Conservation (phyloP, 1,139 yeast genomes). For the Entelexis paramagnoliae region DNA sequence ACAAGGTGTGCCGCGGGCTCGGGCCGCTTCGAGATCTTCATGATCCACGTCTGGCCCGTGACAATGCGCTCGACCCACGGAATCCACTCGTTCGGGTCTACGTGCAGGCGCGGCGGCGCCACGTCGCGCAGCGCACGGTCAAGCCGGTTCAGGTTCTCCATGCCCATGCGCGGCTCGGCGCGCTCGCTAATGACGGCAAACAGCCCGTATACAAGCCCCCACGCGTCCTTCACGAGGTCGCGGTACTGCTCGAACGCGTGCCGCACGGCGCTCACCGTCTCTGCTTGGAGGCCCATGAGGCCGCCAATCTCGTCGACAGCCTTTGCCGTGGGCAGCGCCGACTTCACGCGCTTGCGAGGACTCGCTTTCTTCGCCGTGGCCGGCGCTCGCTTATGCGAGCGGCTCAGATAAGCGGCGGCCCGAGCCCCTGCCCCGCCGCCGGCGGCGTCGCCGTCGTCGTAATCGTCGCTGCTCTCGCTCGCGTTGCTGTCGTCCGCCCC, state of each 20-base stretch:
- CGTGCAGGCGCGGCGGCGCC: constrained; percentile 12
- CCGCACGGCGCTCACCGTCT: constrained; percentile 28
- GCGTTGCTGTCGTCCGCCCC: too few relatives aligned
- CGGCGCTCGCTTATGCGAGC: constrained; percentile 15
- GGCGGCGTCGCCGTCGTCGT: constrained; percentile 8
- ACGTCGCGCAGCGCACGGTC: constrained; percentile 9
- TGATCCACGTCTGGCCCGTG: constrained; percentile 33
- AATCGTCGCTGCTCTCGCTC: background rate
- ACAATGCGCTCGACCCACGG: constrained; percentile 30
- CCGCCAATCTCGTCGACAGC: constrained; percentile 25
- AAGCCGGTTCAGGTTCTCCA: constrained; percentile 14
- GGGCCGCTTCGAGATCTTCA: constrained; percentile 26
- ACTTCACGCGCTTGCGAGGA: constrained; percentile 5
- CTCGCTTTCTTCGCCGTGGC: background rate
- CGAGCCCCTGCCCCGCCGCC: background rate
- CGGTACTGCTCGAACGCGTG: constrained; percentile 29
- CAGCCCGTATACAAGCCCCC: constrained; percentile 33
- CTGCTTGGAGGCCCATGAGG: constrained; percentile 25
- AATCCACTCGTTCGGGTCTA: constrained; percentile 30
- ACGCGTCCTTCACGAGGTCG: constrained; percentile 31
- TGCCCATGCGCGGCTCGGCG: constrained; percentile 28
- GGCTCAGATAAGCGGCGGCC: background rate
- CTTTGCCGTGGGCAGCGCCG: constrained; percentile 22
- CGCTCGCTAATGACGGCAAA: constrained; percentile 28
- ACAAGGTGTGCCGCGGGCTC: constrained; percentile 19